Evolutionary conservation across 495 filamentous ascomycete genomes (phyloP).

Genomic region (Penicillium fimorum): DNA sequence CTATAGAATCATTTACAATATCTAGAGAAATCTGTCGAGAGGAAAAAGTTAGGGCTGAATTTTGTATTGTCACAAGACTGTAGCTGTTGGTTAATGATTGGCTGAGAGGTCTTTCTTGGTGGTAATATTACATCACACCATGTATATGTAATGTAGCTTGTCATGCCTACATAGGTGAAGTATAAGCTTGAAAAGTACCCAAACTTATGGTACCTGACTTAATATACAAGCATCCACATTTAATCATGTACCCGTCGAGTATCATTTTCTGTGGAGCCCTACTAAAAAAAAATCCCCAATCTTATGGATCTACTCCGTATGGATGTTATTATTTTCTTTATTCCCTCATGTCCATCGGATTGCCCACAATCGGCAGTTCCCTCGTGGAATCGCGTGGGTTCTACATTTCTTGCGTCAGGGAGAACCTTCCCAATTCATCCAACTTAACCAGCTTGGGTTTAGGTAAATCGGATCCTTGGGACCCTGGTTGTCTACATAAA

Average conservation of each 20-base stretch:
- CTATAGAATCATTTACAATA: not conserved
- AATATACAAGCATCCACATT: not conserved
- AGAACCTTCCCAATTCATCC: conserved; percentile 17
- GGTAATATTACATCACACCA: conserved; percentile 17
- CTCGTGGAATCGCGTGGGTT: conserved; percentile 7
- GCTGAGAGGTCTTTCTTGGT: not conserved
- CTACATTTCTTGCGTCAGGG: not conserved
- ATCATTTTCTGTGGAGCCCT: not conserved
- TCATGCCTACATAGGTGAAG: not conserved
- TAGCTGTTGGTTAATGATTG: conserved; percentile 16
- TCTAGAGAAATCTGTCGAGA: conserved; percentile 9
- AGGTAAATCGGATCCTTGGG: not conserved
- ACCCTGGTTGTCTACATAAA: conserved; percentile 16
- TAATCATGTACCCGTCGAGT: not conserved
- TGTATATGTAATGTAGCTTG: conserved; percentile 12
- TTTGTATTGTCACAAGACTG: conserved; percentile 12
- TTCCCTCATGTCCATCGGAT: not conserved
- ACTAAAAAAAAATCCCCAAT: too few relatives aligned
- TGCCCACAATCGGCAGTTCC: not conserved
- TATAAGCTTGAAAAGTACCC: not conserved
- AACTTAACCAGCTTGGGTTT: conserved; percentile 3
- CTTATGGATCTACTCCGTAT: not conserved
- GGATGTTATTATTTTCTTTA: not conserved
- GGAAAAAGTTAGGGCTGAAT: conserved; percentile 21
- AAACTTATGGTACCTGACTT: too few relatives aligned